phyloP scores from a whole-genome alignment of 345 rosid genomes.

The Populus euphratica region DNA sequence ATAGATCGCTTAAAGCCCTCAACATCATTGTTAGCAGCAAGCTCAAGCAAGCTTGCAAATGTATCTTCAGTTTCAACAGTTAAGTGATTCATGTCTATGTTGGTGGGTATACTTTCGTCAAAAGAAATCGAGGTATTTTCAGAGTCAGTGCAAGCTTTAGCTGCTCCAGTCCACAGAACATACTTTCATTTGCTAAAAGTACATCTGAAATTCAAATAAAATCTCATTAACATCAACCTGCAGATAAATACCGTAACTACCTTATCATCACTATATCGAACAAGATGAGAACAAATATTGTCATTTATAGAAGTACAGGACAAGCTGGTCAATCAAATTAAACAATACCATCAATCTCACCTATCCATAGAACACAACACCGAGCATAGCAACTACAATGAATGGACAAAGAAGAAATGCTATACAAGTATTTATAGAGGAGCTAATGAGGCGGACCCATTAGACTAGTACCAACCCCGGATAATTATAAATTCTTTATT shows the following conservation, averaged over 20 bases:
- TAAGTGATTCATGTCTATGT: slow-evolving; percentile 68
- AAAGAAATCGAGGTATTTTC: slow-evolving; percentile 17
- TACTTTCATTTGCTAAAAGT: slow-evolving; percentile 43
- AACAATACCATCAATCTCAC: slow-evolving; percentile 1
- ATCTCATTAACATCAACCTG: slow-evolving; percentile 17
- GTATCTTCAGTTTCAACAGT: slow-evolving; percentile 75
- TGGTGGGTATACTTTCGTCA: slow-evolving; percentile 33
- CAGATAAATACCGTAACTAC: not conserved
- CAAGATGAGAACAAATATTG: not conserved
- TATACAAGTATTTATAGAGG: not conserved
- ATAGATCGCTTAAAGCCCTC: slow-evolving; percentile 58
- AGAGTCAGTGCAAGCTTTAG: slow-evolving; percentile 29
- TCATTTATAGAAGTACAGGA: too few species aligned
- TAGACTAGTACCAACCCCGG: not conserved
- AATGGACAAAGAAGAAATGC: not conserved
- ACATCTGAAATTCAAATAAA: slow-evolving; percentile 27
- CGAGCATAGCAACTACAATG: not conserved
- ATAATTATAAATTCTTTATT: too few species aligned
- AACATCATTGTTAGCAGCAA: slow-evolving; percentile 81
- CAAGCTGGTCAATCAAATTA: too few species aligned
- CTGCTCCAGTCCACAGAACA: slow-evolving; percentile 51
- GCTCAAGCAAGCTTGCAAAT: slow-evolving; percentile 85
- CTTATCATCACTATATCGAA: slow-evolving; percentile 6
- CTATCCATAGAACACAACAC: too few species aligned
- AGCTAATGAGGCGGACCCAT: not conserved